Evolutionary conservation across 2,329 filamentous ascomycete species (phyloP).

Genomic region (Fusarium mexicanum): DNA sequence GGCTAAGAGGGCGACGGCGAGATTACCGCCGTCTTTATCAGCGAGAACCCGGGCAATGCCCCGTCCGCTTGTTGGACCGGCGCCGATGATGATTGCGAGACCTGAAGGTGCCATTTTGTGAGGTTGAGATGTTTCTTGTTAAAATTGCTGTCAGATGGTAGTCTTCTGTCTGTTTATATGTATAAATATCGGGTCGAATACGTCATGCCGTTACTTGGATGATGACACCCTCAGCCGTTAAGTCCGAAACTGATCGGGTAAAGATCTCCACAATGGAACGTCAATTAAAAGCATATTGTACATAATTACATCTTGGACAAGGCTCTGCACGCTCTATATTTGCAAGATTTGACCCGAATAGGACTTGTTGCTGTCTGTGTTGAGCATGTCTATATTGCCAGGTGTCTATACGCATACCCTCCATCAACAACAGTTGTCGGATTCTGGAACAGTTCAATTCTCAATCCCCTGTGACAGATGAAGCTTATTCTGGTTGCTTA

Average conservation of each 20-base stretch:
- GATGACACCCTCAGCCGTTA: conserved; percentile 1
- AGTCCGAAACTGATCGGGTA: neutral
- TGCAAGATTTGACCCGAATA: neutral
- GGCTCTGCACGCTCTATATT: neutral
- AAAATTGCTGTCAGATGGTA: accelerated
- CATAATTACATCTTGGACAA: neutral
- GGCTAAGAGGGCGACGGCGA: conserved; percentile 32
- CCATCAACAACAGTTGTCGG: accelerated
- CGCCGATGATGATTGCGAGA: conserved; percentile 62
- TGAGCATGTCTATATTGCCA: neutral
- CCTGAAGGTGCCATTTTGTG: conserved; percentile 56
- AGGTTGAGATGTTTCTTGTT: neutral
- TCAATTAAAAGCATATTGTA: neutral
- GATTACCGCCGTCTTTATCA: conserved; percentile 14
- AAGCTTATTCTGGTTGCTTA: neutral
- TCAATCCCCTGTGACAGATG: accelerated
- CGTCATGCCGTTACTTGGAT: neutral
- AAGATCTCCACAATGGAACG: neutral
- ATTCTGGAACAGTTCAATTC: neutral
- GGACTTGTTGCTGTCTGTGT: neutral
- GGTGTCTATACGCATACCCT: neutral
- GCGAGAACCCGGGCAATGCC: conserved; percentile 60
- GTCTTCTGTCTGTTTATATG: neutral
- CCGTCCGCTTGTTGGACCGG: conserved; percentile 60
- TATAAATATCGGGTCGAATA: neutral